A percentile compares a stretch with the other conserved stretches of the same genome.
phyloP scores from a whole-genome alignment of 768 basidiomycete genomes.

The Amylocystis lapponica region DNA sequence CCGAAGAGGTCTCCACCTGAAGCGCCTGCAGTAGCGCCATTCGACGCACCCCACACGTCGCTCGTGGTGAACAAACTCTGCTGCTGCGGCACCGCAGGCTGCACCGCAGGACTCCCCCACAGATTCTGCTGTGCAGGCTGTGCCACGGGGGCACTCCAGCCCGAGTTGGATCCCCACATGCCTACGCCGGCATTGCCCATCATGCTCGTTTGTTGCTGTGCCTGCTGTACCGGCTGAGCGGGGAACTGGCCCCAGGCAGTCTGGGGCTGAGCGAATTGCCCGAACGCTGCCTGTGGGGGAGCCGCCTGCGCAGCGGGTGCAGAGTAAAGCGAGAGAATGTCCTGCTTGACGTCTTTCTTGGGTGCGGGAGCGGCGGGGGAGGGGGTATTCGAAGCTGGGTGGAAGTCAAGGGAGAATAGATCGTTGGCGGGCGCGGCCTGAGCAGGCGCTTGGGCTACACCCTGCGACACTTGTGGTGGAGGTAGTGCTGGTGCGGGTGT shows the following conservation, averaged over 20 bases:
- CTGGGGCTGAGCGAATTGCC: conserved; percentile 15
- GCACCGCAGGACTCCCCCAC: conserved; percentile 9
- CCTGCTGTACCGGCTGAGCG: conserved; percentile 16
- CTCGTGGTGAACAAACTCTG: conserved; percentile 31
- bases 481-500: conserved; percentile 7
- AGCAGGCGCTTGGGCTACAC: conserved; percentile 15
- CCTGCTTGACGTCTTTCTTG: conserved; percentile 73
- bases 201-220: conserved; percentile 36
- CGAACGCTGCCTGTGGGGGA: conserved; percentile 23
- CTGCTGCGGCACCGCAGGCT: conserved; percentile 9
- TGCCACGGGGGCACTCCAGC: conserved; percentile 45
- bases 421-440: conserved; percentile 43
- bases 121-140: conserved; percentile 28
- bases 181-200: conserved; percentile 48
- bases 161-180: conserved; percentile 63
- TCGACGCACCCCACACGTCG: conserved; percentile 52
- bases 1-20: conserved; percentile 29
- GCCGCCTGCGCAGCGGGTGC: conserved; percentile 31
- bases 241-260: conserved; percentile 22
- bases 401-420: conserved; percentile 85
- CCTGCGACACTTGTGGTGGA: conserved; percentile 4
- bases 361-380: conserved; percentile 26
- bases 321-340: conserved; percentile 82
- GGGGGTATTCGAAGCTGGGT: conserved; percentile 43
- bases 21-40: conserved; percentile 14